Percentiles rank a stretch among this genome's conserved stretches.
Conservation (phyloP, 495 filamentous ascomycete genomes). For the Evansstolkia leycettana region DNA sequence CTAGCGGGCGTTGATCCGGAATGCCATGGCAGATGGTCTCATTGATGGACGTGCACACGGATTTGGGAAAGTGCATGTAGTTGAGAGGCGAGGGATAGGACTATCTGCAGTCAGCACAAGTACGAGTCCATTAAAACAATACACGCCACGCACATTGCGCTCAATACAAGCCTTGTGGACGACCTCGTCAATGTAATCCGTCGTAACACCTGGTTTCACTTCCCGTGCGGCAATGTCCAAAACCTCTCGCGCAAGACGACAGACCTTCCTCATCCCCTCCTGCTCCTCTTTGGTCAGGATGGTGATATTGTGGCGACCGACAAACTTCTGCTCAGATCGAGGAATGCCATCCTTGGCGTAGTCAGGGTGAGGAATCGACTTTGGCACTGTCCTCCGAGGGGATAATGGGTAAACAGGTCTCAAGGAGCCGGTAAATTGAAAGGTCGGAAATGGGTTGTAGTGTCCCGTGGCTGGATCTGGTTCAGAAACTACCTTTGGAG, state of each 20-base stretch:
- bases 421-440: constrained; percentile 64
- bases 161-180: constrained; percentile 95
- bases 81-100: constrained; percentile 94
- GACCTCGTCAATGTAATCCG: constrained; percentile 90
- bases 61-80: constrained; percentile 96
- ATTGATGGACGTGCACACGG: constrained; percentile 89
- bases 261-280: constrained; percentile 88
- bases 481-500: constrained; percentile 72
- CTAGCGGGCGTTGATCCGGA: constrained; percentile 62
- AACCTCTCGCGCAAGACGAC: constrained; percentile 78
- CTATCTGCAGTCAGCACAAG: constrained; percentile 34
- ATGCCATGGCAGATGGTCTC: constrained; percentile 96
- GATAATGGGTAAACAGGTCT: constrained; percentile 88
- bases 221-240: constrained; percentile 81
- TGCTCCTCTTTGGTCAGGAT: constrained; percentile 70
- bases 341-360: constrained; percentile 78
- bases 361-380: constrained; percentile 70
- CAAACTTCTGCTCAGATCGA: constrained; percentile 60
- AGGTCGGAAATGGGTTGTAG: constrained; percentile 86
- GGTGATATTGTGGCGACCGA: constrained; percentile 61
- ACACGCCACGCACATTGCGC: constrained; percentile 56
- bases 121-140: background rate
- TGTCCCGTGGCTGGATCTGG: constrained; percentile 77
- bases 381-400: constrained; percentile 57
- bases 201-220: constrained; percentile 77